phyloP scores from a whole-genome alignment of 768 basidiomycete genomes.

The Cystofilobasidium macerans region DNA sequence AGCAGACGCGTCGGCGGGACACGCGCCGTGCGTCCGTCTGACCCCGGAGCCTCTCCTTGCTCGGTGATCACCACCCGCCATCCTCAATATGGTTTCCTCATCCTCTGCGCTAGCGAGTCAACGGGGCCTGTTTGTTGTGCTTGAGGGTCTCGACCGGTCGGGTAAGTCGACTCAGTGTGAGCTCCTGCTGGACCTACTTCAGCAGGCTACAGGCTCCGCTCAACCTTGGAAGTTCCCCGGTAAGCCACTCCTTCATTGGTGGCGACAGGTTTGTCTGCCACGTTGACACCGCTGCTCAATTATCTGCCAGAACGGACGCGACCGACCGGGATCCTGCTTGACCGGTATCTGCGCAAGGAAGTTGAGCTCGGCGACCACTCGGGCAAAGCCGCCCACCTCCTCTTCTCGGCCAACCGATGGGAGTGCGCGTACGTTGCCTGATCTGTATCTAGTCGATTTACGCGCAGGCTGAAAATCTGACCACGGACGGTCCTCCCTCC shows the following conservation, averaged over 20 bases:
- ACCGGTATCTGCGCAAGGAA: conserved; percentile 72
- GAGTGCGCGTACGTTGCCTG: conserved; percentile 59
- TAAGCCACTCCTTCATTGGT: conserved; percentile 40
- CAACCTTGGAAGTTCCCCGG: conserved; percentile 70
- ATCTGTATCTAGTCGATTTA: too few species aligned
- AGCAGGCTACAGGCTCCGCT: conserved; percentile 49
- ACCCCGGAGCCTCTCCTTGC: too few species aligned
- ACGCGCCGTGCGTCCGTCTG: too few species aligned
- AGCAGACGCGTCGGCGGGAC: too few species aligned
- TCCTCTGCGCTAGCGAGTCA: not conserved
- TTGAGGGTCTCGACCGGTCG: conserved; percentile 90
- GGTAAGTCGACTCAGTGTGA: conserved; percentile 83
- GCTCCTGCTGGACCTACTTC: conserved; percentile 11
- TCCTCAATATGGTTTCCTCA: not conserved
- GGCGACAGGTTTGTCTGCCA: not conserved
- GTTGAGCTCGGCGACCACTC: conserved; percentile 68
- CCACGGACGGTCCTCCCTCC: too few species aligned
- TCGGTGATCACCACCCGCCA: not conserved
- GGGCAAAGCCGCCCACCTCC: conserved; percentile 65
- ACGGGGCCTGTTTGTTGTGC: conserved; percentile 69
- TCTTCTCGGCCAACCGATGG: conserved; percentile 97
- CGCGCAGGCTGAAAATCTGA: too few species aligned
- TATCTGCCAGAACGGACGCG: conserved; percentile 66
- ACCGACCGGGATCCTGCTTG: conserved; percentile 81
- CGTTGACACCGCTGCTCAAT: too few species aligned